These are phyloP conservation scores for Spergularia bocconei DNA, from an alignment of 148 eudicot genomes.

Conservation along the genomic window DNA sequence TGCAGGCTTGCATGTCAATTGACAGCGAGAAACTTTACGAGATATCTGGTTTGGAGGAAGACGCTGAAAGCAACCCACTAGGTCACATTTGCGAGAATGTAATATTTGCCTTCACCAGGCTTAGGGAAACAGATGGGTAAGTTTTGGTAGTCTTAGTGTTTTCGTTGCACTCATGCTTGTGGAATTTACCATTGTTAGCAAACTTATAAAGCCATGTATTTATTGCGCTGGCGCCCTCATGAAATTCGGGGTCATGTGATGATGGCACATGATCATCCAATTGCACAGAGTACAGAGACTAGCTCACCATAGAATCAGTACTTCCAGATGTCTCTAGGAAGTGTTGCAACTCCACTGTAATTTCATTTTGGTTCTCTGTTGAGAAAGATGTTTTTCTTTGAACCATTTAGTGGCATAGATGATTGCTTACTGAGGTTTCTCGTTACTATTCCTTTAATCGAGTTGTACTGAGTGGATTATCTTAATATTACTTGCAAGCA, in stretches of 20 bases:
- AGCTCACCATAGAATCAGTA: too few relatives aligned
- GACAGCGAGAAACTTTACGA: conserved; percentile 37
- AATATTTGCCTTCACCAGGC: conserved; percentile 59
- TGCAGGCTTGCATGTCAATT: conserved; percentile 69
- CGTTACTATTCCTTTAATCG: neutral
- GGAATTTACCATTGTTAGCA: conserved; percentile 3
- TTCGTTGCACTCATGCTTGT: neutral
- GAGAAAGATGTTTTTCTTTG: too few relatives aligned
- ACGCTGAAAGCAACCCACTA: conserved; percentile 37
- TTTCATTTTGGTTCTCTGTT: too few relatives aligned
- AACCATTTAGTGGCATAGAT: neutral
- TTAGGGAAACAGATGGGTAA: conserved; percentile 51
- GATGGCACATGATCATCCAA: too few relatives aligned
- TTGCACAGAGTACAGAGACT: too few relatives aligned
- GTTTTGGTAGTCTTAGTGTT: conserved; percentile 21
- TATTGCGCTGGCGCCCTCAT: neutral
- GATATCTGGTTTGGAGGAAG: conserved; percentile 32
- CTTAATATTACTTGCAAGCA: conserved; percentile 18
- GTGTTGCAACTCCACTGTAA: too few relatives aligned
- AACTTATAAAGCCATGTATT: neutral
- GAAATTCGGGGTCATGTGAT: too few relatives aligned
- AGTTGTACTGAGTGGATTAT: neutral
- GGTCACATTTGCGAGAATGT: conserved; percentile 50
- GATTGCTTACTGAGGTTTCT: neutral
- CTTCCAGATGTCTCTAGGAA: too few relatives aligned